phyloP scores from a whole-genome alignment of 805 yeast species.

The Ogataea naganishii region DNA sequence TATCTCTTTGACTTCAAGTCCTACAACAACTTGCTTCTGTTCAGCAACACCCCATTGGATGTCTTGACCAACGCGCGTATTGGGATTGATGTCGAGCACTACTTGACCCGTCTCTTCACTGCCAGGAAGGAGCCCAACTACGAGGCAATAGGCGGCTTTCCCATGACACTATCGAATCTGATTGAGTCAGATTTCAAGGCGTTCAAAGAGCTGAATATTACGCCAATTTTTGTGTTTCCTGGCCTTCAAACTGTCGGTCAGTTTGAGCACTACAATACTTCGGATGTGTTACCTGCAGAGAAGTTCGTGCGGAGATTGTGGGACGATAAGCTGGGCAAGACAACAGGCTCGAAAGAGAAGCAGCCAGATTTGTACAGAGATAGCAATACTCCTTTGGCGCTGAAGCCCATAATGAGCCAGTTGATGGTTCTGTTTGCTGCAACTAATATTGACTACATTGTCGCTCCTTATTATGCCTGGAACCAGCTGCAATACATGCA shows the following conservation, averaged over 20 bases:
- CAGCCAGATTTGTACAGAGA: slow-evolving; percentile 45
- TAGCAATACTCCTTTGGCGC: slow-evolving; percentile 37
- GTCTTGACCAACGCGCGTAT: slow-evolving; percentile 56
- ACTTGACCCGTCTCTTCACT: slow-evolving; percentile 53
- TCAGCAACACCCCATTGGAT: slow-evolving; percentile 55
- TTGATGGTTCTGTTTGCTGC: slow-evolving; percentile 50
- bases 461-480: slow-evolving; percentile 79
- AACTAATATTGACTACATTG: slow-evolving; percentile 51
- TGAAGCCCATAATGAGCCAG: slow-evolving; percentile 43
- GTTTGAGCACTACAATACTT: slow-evolving; percentile 15
- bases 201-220: slow-evolving; percentile 52
- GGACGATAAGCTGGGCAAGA: slow-evolving; percentile 24
- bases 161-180: slow-evolving; percentile 46
- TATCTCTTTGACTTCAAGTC: slow-evolving; percentile 60
- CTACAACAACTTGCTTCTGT: slow-evolving; percentile 43
- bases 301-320: slow-evolving; percentile 39
- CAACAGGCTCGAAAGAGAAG: slow-evolving; percentile 13
- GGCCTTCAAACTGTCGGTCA: slow-evolving; percentile 45
- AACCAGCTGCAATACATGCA: slow-evolving; percentile 70
- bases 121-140: slow-evolving; percentile 58
- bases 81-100: slow-evolving; percentile 82
- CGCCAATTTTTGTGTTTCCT: slow-evolving; percentile 72
- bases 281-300: slow-evolving; percentile 23
- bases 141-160: slow-evolving; percentile 79
- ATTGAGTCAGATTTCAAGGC: slow-evolving; percentile 55